phyloP scores from a whole-genome alignment of 2,329 filamentous ascomycete genomes.

The Xylaria sp. region DNA sequence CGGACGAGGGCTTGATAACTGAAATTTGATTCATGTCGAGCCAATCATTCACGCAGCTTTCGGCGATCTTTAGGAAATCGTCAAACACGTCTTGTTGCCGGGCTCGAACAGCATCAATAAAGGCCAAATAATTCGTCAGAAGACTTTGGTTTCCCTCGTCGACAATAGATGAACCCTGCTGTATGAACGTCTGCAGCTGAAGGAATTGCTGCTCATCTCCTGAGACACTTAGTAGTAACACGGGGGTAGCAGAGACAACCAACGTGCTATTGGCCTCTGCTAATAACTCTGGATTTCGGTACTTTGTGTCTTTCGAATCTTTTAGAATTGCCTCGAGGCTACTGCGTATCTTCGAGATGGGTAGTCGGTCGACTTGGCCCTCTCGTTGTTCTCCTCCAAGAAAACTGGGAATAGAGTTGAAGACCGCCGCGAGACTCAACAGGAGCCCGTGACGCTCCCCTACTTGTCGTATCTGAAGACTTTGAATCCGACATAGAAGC shows the following conservation, averaged over 20 bases:
- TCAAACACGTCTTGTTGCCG: conserved; percentile 35
- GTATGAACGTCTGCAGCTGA: conserved; percentile 37
- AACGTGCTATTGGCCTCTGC: conserved; percentile 71
- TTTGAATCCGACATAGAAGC: conserved; percentile 58
- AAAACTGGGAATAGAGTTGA: conserved; percentile 59
- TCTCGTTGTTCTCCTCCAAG: conserved; percentile 23
- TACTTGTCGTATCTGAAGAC: conserved; percentile 67
- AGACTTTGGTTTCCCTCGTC: conserved; percentile 33
- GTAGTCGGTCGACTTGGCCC: conserved; percentile 31
- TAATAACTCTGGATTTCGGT: conserved; percentile 72
- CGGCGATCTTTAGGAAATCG: conserved; percentile 44
- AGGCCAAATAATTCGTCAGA: conserved; percentile 26
- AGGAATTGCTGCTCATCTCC: conserved; percentile 24
- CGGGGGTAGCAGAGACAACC: conserved; percentile 62
- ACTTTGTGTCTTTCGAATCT: conserved; percentile 56
- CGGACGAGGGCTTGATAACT: conserved; percentile 60
- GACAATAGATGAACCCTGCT: conserved; percentile 45
- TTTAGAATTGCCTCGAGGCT: conserved; percentile 54
- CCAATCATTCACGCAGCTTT: conserved; percentile 57
- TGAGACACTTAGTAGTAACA: conserved; percentile 56
- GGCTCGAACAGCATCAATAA: conserved; percentile 36
- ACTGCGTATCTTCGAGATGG: conserved; percentile 43
- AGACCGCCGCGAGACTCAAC: conserved; percentile 68
- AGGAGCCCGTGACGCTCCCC: conserved; percentile 77
- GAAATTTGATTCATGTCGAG: conserved; percentile 63